phyloP scores from a whole-genome alignment of 2,329 filamentous ascomycete genomes.

The Colletotrichum sp. region DNA sequence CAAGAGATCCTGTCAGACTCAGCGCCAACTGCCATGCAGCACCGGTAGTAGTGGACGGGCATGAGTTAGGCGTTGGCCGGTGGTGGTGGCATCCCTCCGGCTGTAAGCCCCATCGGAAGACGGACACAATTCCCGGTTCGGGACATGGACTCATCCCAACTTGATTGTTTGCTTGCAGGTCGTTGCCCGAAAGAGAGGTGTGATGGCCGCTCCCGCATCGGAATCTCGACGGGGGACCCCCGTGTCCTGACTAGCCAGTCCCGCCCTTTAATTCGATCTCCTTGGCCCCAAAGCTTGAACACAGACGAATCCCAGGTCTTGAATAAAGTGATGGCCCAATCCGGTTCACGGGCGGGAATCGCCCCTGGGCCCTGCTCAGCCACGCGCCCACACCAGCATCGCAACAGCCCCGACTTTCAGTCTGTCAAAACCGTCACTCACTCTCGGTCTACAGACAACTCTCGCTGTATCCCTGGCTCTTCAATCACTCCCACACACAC shows the following conservation, averaged over 20 bases:
- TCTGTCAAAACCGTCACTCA: background rate
- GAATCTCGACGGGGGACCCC: background rate
- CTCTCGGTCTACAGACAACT: background rate
- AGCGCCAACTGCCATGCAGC: background rate
- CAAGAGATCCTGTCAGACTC: background rate
- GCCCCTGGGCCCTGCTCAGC: background rate
- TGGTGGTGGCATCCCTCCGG: background rate
- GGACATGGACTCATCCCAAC: conserved; percentile 11
- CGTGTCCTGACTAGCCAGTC: conserved; percentile 4
- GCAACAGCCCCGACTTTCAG: background rate
- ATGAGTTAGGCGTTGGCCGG: background rate
- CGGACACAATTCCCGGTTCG: background rate
- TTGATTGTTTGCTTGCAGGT: conserved; percentile 5
- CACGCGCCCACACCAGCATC: background rate
- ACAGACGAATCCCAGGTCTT: conserved; percentile 1
- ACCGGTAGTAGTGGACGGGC: background rate
- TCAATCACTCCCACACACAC: background rate
- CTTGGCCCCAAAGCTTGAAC: conserved; percentile 3
- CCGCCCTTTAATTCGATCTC: conserved; percentile 13
- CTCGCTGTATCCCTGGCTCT: background rate
- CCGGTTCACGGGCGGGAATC: background rate
- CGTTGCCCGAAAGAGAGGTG: conserved; percentile 1
- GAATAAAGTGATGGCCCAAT: conserved; percentile 12
- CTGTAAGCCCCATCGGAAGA: background rate
- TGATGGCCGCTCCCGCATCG: background rate